A percentile compares a stretch with the other conserved stretches of the same genome.
These are phyloP conservation scores for Xylaria venustula DNA, from an alignment of 495 filamentous ascomycete genomes.

Conservation along the genomic window DNA sequence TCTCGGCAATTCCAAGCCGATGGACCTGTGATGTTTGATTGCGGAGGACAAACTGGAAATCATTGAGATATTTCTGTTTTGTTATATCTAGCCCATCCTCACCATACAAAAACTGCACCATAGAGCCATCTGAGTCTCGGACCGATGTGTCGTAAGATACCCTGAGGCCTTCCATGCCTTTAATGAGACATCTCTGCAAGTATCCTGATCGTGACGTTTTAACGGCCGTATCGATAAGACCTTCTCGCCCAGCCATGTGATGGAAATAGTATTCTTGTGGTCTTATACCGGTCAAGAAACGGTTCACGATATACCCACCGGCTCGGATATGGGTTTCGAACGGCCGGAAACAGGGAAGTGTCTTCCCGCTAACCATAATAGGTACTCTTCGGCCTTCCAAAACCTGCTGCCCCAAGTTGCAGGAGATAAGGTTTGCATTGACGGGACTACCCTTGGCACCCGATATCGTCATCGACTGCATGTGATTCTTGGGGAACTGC, in stretches of 20 bases:
- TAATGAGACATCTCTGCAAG: conserved; percentile 95
- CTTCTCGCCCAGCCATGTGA: conserved; percentile 98
- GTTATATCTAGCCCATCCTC: conserved; percentile 94
- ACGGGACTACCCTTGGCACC: conserved; percentile 92
- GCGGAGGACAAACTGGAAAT: conserved; percentile 86
- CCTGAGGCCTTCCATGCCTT: conserved; percentile 95
- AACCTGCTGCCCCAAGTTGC: conserved; percentile 95
- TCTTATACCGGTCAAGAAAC: conserved; percentile 96
- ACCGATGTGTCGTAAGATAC: conserved; percentile 94
- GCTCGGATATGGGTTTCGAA: conserved; percentile 87
- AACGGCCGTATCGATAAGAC: conserved; percentile 98
- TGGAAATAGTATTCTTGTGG: conserved; percentile 99
- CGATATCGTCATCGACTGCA: conserved; percentile 97
- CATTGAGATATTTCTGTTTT: conserved; percentile 85
- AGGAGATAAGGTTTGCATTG: conserved; percentile 97
- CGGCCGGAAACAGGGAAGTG: conserved; percentile 88
- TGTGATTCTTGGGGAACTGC: conserved; percentile 93
- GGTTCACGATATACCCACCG: conserved; percentile 90
- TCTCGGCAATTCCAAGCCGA: conserved; percentile 34
- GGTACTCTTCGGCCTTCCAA: conserved; percentile 93
- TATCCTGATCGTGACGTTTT: conserved; percentile 98
- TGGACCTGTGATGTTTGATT: conserved; percentile 60
- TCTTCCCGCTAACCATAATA: conserved; percentile 97
- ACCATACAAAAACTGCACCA: conserved; percentile 95
- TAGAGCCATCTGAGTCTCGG: conserved; percentile 85